Evolutionary conservation across 331 rosid species (phyloP), one percentile per base, ranked within the genome.

Genomic region (Saraca asoca): DNA sequence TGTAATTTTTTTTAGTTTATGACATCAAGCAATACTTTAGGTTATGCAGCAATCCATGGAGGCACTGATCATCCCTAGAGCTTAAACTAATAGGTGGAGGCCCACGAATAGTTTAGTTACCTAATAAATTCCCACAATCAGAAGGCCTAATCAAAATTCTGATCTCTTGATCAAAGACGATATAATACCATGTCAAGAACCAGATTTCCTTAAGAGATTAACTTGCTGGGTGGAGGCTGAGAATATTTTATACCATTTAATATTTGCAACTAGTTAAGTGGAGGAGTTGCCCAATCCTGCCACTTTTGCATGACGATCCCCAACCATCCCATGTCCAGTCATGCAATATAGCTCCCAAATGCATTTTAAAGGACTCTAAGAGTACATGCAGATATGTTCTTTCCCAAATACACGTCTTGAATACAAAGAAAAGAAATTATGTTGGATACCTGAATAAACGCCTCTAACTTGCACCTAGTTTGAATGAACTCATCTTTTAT

Each of bases 391-490:
- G 6, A 35, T 68, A 19, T 33, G 51, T 60, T 51, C 29, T 66
- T 66, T 50, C 33, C 33, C 15, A 8, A 55, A 39, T 39, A 43
- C 54, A 58, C 7, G 5, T 56, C 7, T 33, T 48, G 50, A 19
- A 38, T 51, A 29, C 29, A 60, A 9, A 64, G 12, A 35, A 63
- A 37, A 14, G 8, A 58, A 61, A 52, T n/a, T 43, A 18, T 58
- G 53, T 50, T 57, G 6, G 44, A 20, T 60, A 85, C 95, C 88
- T 70, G 81, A 68, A 69, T 8, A 68, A 75, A 58, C 0, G 77
- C 35, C 7, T 57, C 66, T 66, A 89, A 75, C 81, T 86, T 86
- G 46, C 31, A 67, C 20, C 12, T 68, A 12, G 93, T 84, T 39
- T 6, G 15, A 19, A 7, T 0, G 44, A 78, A 89, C 44, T 86